Conservation (phyloP, 1,284 basidiomycete species). For the Sporisorium graminicola region DNA sequence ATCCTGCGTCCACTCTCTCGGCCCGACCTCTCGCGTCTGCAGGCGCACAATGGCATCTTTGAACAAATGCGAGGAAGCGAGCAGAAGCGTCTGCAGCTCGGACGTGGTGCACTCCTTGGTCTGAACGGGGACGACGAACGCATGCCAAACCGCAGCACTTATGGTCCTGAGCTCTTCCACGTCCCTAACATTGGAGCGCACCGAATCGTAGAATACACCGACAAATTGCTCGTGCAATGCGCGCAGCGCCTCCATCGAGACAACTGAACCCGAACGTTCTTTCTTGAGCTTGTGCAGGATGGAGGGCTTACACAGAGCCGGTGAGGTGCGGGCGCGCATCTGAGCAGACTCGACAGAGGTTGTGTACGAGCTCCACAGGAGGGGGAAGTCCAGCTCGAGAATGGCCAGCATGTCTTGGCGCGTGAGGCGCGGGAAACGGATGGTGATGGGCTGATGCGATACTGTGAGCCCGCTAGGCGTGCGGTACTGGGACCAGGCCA, state of each 20-base stretch:
- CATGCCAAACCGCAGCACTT: constrained; percentile 58
- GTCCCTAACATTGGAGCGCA: constrained; percentile 53
- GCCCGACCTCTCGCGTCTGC: constrained; percentile 51
- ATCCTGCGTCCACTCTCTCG: constrained; percentile 57
- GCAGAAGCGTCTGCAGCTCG: constrained; percentile 45
- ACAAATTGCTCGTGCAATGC: constrained; percentile 43
- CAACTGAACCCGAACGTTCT: constrained; percentile 14
- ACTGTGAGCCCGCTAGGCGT: constrained; percentile 49
- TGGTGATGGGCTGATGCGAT: constrained; percentile 47
- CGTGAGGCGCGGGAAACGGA: constrained; percentile 50
- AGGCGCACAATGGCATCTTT: constrained; percentile 59
- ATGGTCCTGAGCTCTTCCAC: constrained; percentile 56
- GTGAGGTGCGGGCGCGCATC: constrained; percentile 33
- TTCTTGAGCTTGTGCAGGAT: constrained; percentile 21
- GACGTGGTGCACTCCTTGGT: constrained; percentile 33
- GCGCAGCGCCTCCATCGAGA: constrained; percentile 15
- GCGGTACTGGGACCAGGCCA: constrained; percentile 56
- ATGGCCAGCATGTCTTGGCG: constrained; percentile 46
- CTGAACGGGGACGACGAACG: constrained; percentile 53
- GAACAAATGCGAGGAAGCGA: constrained; percentile 42
- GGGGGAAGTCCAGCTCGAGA: constrained; percentile 43
- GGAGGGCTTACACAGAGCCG: constrained; percentile 21
- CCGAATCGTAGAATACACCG: constrained; percentile 61
- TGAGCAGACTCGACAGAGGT: constrained; percentile 35
- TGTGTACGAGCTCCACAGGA: constrained; percentile 32